These are phyloP conservation scores for Zygoascus sp. DNA, from an alignment of 1,139 yeast species.

Conservation along the genomic window DNA sequence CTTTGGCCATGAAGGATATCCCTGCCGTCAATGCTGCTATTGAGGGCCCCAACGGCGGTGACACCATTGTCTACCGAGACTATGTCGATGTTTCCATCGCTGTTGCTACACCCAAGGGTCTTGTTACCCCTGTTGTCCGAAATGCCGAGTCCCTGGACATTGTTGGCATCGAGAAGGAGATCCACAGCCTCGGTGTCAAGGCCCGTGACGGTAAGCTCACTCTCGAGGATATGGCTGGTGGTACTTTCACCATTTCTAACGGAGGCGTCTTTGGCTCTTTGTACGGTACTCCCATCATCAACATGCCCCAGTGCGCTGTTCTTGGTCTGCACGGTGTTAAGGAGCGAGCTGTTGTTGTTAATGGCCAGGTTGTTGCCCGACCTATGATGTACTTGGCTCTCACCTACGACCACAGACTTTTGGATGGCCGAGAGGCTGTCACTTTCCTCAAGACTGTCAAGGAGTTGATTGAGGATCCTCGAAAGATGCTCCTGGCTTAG, in stretches of 20 bases:
- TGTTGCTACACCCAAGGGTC: constrained; percentile 98
- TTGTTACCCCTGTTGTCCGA: constrained; percentile 97
- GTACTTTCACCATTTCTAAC: constrained; percentile 97
- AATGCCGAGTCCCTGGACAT: constrained; percentile 91
- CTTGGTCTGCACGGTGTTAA: constrained; percentile 96
- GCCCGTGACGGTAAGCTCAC: constrained; percentile 97
- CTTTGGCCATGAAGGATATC: constrained; percentile 88
- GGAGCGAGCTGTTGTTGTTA: constrained; percentile 95
- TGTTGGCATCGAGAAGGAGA: constrained; percentile 86
- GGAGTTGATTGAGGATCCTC: constrained; percentile 98
- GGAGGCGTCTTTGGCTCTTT: constrained; percentile 99
- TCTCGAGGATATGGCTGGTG: constrained; percentile 98
- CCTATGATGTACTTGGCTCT: constrained; percentile 99
- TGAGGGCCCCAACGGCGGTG: constrained; percentile 64
- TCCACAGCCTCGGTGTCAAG: constrained; percentile 73
- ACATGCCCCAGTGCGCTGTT: constrained; percentile 97
- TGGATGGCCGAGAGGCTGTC: constrained; percentile 99
- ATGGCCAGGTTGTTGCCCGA: constrained; percentile 93
- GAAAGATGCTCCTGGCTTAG: constrained; percentile 85
- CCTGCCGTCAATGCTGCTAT: constrained; percentile 96
- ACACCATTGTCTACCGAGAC: constrained; percentile 93
- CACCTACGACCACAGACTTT: constrained; percentile 96
- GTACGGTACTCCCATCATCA: constrained; percentile 97
- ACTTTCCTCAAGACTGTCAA: constrained; percentile 92
- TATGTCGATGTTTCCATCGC: constrained; percentile 95